Conservation (phyloP, 768 basidiomycete genomes). For the Artomyces pyxidatus region DNA sequence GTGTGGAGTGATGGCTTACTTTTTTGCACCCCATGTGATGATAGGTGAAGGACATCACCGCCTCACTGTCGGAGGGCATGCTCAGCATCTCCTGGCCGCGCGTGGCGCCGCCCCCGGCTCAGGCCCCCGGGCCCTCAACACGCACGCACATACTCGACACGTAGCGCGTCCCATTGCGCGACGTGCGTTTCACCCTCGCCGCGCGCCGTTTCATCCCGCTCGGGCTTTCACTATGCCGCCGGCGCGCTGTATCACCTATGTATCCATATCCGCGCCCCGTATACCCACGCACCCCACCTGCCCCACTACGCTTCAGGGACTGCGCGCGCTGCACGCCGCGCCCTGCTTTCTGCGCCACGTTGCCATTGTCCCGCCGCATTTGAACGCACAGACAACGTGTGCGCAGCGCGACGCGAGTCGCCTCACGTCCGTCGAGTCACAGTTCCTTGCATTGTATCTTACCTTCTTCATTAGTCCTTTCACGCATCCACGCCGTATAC, state of each 20-base stretch:
- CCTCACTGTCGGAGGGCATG: conserved; percentile 14
- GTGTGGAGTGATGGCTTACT: no score
- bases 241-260: neutral
- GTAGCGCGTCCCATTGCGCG: neutral
- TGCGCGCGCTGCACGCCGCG: no score
- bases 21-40: neutral
- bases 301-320: no score
- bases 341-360: no score
- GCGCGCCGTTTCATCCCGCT: neutral
- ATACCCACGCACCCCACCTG: no score
- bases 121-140: neutral
- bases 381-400: no score
- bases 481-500: no score
- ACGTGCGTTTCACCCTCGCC: neutral
- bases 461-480: no score
- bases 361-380: no score
- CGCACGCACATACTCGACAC: neutral
- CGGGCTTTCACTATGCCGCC: neutral
- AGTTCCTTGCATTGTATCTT: no score
- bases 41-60: conserved; percentile 16
- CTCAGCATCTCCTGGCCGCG: conserved; percentile 17
- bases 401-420: no score
- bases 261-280: neutral
- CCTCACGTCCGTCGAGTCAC: no score
- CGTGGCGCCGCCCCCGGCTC: neutral